These are phyloP conservation scores for Micractinium sp. DNA, from an alignment of 139 green algal genomes.

Conservation along the genomic window DNA sequence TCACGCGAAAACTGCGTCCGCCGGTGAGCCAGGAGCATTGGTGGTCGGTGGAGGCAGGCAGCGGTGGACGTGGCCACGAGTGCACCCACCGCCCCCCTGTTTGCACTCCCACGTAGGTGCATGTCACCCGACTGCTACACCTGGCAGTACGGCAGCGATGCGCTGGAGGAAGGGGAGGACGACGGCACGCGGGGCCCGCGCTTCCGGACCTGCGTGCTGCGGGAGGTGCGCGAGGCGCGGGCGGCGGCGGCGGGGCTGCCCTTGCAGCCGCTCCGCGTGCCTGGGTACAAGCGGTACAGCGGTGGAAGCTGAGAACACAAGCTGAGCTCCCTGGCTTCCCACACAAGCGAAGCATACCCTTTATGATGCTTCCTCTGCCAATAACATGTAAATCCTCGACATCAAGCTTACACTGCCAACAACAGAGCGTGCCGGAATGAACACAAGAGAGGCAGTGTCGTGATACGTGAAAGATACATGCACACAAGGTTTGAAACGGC, in stretches of 20 bases:
- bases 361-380: neutral
- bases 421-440: too few relatives aligned
- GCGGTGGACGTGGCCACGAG: neutral
- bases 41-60: neutral
- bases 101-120: too few relatives aligned
- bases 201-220: slow-evolving; percentile 2
- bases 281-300: neutral
- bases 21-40: neutral
- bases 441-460: too few relatives aligned
- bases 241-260: neutral
- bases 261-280: neutral
- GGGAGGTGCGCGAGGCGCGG: neutral
- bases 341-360: neutral
- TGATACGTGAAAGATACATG: too few relatives aligned
- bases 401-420: too few relatives aligned
- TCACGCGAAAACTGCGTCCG: neutral
- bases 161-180: slow-evolving; percentile 12
- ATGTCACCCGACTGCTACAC: slow-evolving; percentile 3
- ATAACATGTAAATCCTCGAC: neutral
- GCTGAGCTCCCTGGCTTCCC: too few relatives aligned
- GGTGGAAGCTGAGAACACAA: neutral
- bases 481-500: too few relatives aligned
- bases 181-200: neutral
- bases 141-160: neutral
- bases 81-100: too few relatives aligned